phyloP scores from a whole-genome alignment of 371 early-diverging fungal species.

The Nematocida major region DNA sequence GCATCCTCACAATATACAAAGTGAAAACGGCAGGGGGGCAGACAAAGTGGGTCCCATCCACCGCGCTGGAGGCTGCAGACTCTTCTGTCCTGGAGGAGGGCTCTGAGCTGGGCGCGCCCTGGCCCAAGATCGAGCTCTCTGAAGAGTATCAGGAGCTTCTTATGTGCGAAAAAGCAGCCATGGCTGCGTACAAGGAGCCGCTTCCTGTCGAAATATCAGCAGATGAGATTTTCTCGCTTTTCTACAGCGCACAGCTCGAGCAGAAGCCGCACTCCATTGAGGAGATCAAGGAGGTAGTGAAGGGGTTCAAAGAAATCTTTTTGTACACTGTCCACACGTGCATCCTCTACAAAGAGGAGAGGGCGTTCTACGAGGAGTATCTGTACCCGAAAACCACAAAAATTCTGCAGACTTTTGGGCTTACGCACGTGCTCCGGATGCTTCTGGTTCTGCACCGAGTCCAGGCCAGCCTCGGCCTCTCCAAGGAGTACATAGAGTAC shows the following conservation, averaged over 20 bases:
- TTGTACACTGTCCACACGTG: slow-evolving; percentile 16
- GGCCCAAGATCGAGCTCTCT: neutral
- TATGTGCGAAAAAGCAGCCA: neutral
- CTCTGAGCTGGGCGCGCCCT: neutral
- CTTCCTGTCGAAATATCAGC: neutral
- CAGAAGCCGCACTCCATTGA: slow-evolving; percentile 14
- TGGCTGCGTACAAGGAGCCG: neutral
- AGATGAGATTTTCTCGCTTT: slow-evolving; percentile 14
- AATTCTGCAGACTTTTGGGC: slow-evolving; percentile 27
- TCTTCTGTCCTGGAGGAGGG: neutral
- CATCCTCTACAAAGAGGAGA: slow-evolving; percentile 43
- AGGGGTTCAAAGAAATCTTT: slow-evolving; percentile 43
- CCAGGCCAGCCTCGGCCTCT: neutral
- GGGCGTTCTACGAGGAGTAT: slow-evolving; percentile 10
- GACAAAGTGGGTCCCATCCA: slow-evolving; percentile 20
- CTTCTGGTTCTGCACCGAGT: neutral
- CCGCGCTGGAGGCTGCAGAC: neutral
- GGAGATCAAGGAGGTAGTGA: slow-evolving; percentile 42
- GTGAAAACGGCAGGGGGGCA: slow-evolving; percentile 12
- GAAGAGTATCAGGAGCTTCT: neutral
- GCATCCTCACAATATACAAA: slow-evolving; percentile 12
- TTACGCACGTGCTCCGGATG: slow-evolving; percentile 40
- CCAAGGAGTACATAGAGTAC: slow-evolving; percentile 5
- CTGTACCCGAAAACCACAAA: slow-evolving; percentile 4
- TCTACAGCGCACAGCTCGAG: neutral